Conservation (phyloP, 2,329 filamentous ascomycete species). For the Sclerotiophoma versabilis region DNA sequence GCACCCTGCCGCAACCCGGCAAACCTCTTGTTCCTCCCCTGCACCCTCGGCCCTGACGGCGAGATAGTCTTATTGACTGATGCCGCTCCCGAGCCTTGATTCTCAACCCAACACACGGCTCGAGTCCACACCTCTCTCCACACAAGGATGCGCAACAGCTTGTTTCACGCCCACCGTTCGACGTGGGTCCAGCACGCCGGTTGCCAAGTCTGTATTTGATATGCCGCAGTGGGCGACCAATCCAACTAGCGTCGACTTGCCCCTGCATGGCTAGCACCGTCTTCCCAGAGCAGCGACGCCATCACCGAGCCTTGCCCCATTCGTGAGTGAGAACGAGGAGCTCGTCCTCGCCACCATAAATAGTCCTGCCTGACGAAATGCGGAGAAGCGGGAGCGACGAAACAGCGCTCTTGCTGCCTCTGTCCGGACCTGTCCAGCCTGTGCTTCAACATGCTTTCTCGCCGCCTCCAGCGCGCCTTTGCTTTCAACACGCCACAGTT, state of each 20-base stretch:
- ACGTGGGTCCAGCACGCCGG: conserved; percentile 26
- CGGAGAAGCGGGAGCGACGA: conserved; percentile 42
- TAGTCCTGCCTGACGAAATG: conserved; percentile 44
- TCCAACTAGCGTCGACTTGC: conserved; percentile 23
- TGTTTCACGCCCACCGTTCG: conserved; percentile 38
- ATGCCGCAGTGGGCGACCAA: conserved; percentile 37
- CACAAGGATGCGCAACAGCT: conserved; percentile 34
- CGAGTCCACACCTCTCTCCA: conserved; percentile 17
- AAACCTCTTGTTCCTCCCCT: conserved; percentile 18
- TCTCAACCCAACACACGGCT: conserved; percentile 16
- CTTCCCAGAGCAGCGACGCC: conserved; percentile 23
- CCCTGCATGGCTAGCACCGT: conserved; percentile 37
- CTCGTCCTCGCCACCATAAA: conserved; percentile 44
- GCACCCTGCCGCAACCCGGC: conserved; percentile 29
- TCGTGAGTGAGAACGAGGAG: conserved; percentile 25
- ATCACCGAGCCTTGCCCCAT: conserved; percentile 28
- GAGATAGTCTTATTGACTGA: background rate
- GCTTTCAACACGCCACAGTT: background rate
- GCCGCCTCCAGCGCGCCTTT: background rate
- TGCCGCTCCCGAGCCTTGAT: conserved; percentile 5
- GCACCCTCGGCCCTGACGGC: conserved; percentile 12
- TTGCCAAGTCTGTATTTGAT: conserved; percentile 35
- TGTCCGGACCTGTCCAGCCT: background rate
- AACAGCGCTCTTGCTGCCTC: conserved; percentile 18
- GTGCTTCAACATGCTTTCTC: background rate